Evolutionary conservation across 306 rosid species (phyloP).

Genomic region (Quercus cerris): DNA sequence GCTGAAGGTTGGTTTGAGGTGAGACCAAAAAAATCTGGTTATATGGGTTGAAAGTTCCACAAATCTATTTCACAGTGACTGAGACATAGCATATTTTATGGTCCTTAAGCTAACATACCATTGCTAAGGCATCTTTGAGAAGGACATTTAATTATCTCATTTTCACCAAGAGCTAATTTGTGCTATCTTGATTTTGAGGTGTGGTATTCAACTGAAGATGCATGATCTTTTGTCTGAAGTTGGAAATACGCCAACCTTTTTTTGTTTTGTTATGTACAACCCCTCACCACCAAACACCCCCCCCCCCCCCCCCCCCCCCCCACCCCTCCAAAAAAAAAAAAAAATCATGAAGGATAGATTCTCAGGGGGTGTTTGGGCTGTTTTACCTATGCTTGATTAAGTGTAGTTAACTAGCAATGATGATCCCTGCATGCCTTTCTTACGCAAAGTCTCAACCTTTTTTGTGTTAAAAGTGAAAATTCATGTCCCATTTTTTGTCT

Average conservation of each 20-base stretch:
- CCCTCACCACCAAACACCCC: too few species aligned
- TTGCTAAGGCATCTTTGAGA: not conserved
- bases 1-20: not conserved
- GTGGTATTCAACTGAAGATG: not conserved
- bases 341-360: too few species aligned
- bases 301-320: too few species aligned
- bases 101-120: not conserved
- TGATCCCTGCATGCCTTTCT: not conserved
- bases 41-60: not conserved
- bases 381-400: not conserved
- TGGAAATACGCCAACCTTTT: not conserved
- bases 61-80: not conserved
- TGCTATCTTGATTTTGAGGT: not conserved
- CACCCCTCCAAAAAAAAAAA: too few species aligned
- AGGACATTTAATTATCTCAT: not conserved
- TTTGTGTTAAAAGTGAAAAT: slow-evolving; percentile 7
- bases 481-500: slow-evolving; percentile 6
- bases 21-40: not conserved
- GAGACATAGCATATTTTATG: not conserved
- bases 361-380: not conserved
- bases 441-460: not conserved
- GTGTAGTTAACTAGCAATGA: not conserved
- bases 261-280: not conserved
- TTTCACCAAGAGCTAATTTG: not conserved
- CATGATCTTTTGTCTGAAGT: not conserved